phyloP scores from a whole-genome alignment of 257 asterid species.

The Anisodus acutangulus region DNA sequence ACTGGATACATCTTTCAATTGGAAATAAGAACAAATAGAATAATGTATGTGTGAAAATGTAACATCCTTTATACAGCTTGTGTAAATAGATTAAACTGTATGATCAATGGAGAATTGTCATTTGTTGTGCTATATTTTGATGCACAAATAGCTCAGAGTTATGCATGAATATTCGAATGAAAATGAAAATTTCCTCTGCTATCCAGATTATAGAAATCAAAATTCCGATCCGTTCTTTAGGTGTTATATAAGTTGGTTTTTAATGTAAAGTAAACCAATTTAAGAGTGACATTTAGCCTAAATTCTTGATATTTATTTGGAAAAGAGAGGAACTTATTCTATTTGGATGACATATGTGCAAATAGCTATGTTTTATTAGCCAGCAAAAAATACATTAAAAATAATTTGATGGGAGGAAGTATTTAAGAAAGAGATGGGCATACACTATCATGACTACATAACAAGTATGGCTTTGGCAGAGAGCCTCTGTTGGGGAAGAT shows the following conservation, averaged over 20 bases:
- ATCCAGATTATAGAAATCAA: too few relatives aligned
- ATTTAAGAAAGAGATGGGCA: neutral
- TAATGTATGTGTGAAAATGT: neutral
- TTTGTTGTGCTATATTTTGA: neutral
- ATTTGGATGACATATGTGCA: neutral
- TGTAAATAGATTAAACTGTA: neutral
- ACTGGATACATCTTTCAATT: neutral
- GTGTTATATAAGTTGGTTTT: too few relatives aligned
- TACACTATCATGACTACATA: neutral
- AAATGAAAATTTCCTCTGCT: too few relatives aligned
- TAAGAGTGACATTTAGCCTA: neutral
- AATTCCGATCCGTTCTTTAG: too few relatives aligned
- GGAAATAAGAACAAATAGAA: neutral
- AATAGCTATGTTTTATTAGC: neutral
- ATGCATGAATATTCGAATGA: too few relatives aligned
- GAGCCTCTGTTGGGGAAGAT: neutral
- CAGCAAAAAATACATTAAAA: neutral
- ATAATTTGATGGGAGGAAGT: neutral
- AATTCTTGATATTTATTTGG: neutral
- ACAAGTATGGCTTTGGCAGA: slow-evolving; percentile 23
- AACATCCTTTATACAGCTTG: neutral
- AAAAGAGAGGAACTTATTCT: neutral
- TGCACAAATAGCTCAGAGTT: too few relatives aligned
- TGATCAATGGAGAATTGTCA: neutral
- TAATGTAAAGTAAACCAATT: too few relatives aligned